These are phyloP conservation scores for Phalaenopsis aphrodite DNA, from an alignment of 106 monocot species.

Conservation along the genomic window DNA sequence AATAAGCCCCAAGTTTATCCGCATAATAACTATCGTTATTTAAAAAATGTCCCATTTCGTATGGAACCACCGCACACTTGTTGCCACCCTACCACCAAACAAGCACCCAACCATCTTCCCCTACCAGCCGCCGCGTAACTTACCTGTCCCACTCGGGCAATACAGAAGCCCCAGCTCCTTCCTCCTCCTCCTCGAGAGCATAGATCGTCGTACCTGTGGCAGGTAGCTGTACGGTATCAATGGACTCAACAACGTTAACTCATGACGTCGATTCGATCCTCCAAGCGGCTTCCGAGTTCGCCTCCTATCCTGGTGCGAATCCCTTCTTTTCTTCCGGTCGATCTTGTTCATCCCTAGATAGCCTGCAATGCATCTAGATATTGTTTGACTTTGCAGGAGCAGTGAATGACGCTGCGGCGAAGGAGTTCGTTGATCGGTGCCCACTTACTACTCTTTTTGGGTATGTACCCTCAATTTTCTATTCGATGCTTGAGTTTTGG, in stretches of 20 bases:
- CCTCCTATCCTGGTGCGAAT: conserved; percentile 55
- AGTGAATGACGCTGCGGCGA: conserved; percentile 49
- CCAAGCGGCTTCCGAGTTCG: conserved; percentile 74
- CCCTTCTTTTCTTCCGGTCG: background rate
- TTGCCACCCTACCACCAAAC: too few relatives aligned
- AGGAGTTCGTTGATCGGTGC: conserved; percentile 78
- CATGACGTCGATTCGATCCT: conserved; percentile 34
- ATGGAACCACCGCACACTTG: too few relatives aligned
- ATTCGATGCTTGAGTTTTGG: background rate
- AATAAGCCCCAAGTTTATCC: too few relatives aligned
- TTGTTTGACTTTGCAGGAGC: background rate
- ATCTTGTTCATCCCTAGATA: background rate
- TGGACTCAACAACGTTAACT: conserved; percentile 24
- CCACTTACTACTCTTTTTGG: conserved; percentile 61
- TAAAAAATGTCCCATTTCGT: too few relatives aligned
- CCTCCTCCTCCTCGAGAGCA: background rate
- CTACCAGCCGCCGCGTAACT: background rate
- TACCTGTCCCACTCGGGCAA: background rate
- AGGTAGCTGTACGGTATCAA: background rate
- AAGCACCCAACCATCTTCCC: too few relatives aligned
- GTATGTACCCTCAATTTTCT: conserved; percentile 12
- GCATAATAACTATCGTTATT: too few relatives aligned
- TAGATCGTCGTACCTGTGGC: background rate
- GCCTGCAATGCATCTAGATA: background rate
- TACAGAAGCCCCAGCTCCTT: too few relatives aligned